These are phyloP conservation scores for Nannochloropsis oceanica DNA, from an alignment of 108 stramenopile genomes.

Conservation along the genomic window DNA sequence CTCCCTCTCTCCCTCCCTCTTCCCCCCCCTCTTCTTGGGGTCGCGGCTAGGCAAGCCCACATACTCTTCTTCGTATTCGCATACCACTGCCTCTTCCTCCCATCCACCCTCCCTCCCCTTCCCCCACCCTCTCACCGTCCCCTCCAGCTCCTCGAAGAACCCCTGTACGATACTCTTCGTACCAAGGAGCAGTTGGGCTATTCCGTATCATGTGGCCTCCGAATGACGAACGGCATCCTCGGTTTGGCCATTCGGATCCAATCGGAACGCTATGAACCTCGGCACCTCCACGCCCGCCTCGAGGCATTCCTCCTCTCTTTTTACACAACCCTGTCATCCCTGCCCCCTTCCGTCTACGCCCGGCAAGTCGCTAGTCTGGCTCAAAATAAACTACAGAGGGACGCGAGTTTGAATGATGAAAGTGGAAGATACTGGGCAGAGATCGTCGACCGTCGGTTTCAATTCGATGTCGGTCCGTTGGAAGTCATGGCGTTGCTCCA, in stretches of 20 bases:
- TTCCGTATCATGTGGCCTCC: slow-evolving; percentile 58
- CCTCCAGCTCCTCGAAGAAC: slow-evolving; percentile 52
- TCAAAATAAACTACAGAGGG: slow-evolving; percentile 28
- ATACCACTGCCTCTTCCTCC: neutral
- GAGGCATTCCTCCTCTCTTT: slow-evolving; percentile 3
- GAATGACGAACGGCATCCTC: slow-evolving; percentile 47
- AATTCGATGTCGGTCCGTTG: slow-evolving; percentile 6
- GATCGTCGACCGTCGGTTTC: slow-evolving; percentile 12
- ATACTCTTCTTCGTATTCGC: neutral
- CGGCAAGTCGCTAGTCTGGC: slow-evolving; percentile 3
- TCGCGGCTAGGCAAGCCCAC: no score
- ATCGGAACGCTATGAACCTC: slow-evolving; percentile 6
- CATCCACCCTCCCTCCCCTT: neutral
- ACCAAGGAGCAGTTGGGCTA: slow-evolving; percentile 85
- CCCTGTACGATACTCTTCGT: slow-evolving; percentile 70
- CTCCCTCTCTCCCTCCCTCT: no score
- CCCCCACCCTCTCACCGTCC: neutral
- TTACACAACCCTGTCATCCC: neutral
- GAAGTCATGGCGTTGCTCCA: neutral
- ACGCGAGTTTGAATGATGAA: slow-evolving; percentile 18
- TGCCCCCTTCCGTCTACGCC: neutral
- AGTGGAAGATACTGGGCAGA: slow-evolving; percentile 19
- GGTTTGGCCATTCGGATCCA: slow-evolving; percentile 32
- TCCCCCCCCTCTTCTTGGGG: no score
- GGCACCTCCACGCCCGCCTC: slow-evolving; percentile 11